These are phyloP conservation scores for Tolypocladium sp. DNA, from an alignment of 2,329 filamentous ascomycete species.

Conservation along the genomic window DNA sequence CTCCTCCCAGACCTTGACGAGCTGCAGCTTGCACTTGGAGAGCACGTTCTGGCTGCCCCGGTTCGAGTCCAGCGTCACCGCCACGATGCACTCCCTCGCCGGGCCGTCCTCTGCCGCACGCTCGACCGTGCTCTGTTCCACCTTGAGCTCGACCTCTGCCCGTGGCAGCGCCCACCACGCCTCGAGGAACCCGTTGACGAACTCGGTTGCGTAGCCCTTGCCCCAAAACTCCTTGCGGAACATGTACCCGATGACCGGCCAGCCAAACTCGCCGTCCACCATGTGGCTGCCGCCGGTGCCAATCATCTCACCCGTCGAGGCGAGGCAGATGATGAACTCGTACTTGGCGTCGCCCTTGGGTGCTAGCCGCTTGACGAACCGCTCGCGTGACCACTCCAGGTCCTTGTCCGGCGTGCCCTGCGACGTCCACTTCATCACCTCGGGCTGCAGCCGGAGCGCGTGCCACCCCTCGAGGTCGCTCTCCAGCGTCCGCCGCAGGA, in stretches of 20 bases:
- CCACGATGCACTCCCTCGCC: slow-evolving; percentile 29
- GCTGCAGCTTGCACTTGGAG: slow-evolving; percentile 34
- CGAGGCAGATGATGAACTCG: slow-evolving; percentile 45
- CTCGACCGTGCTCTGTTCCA: slow-evolving; percentile 28
- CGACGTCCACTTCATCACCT: slow-evolving; percentile 53
- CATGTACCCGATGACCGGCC: slow-evolving; percentile 53
- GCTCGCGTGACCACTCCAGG: slow-evolving; percentile 30
- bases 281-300: slow-evolving; percentile 37
- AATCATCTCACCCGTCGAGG: slow-evolving; percentile 39
- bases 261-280: slow-evolving; percentile 29
- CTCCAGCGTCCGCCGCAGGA: slow-evolving; percentile 39
- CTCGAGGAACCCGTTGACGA: slow-evolving; percentile 35
- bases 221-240: slow-evolving; percentile 44
- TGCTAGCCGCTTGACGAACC: slow-evolving; percentile 32
- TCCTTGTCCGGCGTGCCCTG: slow-evolving; percentile 32
- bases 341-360: slow-evolving; percentile 41
- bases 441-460: slow-evolving; percentile 44
- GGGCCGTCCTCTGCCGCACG: slow-evolving; percentile 15
- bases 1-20: slow-evolving; percentile 30
- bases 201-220: slow-evolving; percentile 47
- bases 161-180: slow-evolving; percentile 42
- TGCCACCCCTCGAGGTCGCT: slow-evolving; percentile 42
- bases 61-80: slow-evolving; percentile 41
- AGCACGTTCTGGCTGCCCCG: slow-evolving; percentile 45
- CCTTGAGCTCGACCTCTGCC: slow-evolving; percentile 31